phyloP scores from a whole-genome alignment of 352 stramenopile species.

The Phytophthora ramorum region DNA sequence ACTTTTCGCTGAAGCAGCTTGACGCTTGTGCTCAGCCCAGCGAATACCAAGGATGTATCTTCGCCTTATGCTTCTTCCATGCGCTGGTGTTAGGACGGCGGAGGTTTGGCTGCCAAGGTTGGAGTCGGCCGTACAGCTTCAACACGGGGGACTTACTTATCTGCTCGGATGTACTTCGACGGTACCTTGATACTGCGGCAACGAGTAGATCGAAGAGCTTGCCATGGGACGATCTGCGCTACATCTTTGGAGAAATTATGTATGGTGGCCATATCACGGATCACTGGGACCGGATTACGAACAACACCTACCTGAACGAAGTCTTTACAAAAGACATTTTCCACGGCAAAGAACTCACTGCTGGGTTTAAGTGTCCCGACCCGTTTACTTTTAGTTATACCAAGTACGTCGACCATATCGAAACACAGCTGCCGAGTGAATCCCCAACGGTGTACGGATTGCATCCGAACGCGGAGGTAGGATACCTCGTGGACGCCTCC shows the following conservation, averaged over 20 bases:
- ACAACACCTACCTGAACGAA: conserved; percentile 73
- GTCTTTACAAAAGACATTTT: conserved; percentile 76
- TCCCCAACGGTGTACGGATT: conserved; percentile 75
- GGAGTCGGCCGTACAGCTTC: conserved; percentile 94
- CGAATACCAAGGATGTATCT: conserved; percentile 94
- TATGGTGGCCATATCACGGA: conserved; percentile 90
- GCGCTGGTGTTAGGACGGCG: conserved; percentile 90
- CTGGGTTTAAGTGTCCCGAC: conserved; percentile 85
- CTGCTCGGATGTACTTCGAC: conserved; percentile 80
- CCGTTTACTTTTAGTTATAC: conserved; percentile 83
- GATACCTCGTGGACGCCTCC: conserved; percentile 76
- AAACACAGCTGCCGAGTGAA: conserved; percentile 67
- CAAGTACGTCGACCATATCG: conserved; percentile 93
- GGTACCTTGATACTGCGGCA: conserved; percentile 63
- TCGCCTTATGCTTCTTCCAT: conserved; percentile 96
- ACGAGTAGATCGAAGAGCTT: conserved; percentile 43
- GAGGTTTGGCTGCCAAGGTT: conserved; percentile 93
- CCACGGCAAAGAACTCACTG: conserved; percentile 54
- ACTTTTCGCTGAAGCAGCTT: conserved; percentile 84
- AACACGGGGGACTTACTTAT: conserved; percentile 96
- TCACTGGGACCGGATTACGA: conserved; percentile 86
- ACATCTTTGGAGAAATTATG: conserved; percentile 95
- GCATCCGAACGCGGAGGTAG: conserved; percentile 85
- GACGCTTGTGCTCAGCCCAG: conserved; percentile 70
- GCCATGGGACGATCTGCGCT: conserved; percentile 86